A percentile compares a stretch with the other conserved stretches of the same genome.
These are phyloP conservation scores for Nicotiana tabacum DNA, from an alignment of 257 asterid species.

Conservation along the genomic window DNA sequence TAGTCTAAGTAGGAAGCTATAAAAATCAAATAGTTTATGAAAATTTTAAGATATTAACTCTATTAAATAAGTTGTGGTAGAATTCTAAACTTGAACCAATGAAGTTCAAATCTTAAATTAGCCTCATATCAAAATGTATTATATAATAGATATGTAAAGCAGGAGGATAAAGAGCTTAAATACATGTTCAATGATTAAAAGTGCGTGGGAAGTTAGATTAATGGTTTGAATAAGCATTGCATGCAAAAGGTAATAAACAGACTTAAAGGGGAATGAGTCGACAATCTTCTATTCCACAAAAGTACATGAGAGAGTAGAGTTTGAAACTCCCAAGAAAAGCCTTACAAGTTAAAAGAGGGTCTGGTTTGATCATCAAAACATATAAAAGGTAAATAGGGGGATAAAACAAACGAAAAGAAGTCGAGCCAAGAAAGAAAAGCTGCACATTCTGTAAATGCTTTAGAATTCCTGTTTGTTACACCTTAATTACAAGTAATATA, in stretches of 20 bases:
- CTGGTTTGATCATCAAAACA: neutral
- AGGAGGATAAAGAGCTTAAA: neutral
- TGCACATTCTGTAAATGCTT: constrained; percentile 7
- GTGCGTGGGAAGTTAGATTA: neutral
- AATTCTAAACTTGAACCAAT: too few relatives aligned
- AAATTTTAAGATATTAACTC: too few relatives aligned
- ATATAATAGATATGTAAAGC: neutral
- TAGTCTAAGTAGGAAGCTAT: too few relatives aligned
- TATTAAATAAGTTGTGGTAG: too few relatives aligned
- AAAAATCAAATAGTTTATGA: too few relatives aligned
- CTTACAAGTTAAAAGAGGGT: neutral
- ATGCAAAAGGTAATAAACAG: constrained; percentile 9
- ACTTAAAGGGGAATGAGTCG: neutral
- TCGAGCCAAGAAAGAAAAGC: constrained; percentile 1
- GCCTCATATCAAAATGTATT: neutral
- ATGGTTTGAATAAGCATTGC: neutral
- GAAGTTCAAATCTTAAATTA: too few relatives aligned
- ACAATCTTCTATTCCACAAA: constrained; percentile 21
- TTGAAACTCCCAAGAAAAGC: constrained; percentile 3
- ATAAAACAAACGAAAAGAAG: neutral
- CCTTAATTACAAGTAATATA: neutral
- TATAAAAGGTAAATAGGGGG: neutral
- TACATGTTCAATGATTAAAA: neutral
- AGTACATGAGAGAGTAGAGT: neutral
- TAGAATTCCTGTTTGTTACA: neutral